Conservation (phyloP, 1,139 yeast genomes). For the Hyphopichia burtonii region DNA sequence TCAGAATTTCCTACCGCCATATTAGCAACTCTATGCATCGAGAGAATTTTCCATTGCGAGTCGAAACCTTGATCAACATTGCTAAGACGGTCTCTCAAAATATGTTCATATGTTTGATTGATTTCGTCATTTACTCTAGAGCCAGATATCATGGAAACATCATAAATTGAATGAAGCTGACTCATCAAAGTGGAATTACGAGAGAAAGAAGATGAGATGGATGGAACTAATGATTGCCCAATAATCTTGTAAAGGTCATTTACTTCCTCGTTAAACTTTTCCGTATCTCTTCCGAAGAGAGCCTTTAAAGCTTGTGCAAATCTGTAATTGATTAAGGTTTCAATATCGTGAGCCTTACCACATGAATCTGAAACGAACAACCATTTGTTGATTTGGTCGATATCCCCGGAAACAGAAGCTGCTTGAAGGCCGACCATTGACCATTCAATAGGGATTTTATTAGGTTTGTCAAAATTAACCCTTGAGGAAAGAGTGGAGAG, state of each 20-base stretch:
- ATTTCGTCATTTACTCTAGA: constrained; percentile 3
- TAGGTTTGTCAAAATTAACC: constrained; percentile 21
- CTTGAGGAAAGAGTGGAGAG: constrained; percentile 32
- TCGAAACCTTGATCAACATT: constrained; percentile 63
- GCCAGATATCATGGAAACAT: constrained; percentile 42
- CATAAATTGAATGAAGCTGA: constrained; percentile 71
- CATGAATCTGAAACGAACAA: constrained; percentile 31
- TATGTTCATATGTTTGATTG: constrained; percentile 10
- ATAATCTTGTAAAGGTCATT: constrained; percentile 53
- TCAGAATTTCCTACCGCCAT: constrained; percentile 31
- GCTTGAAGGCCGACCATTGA: constrained; percentile 72
- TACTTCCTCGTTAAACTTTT: constrained; percentile 36
- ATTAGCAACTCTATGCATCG: constrained; percentile 59
- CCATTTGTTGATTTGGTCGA: constrained; percentile 59
- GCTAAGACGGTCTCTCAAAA: constrained; percentile 38
- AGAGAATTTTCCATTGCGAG: constrained; percentile 58
- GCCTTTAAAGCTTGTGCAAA: constrained; percentile 60
- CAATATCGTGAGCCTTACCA: constrained; percentile 48
- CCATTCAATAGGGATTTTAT: constrained; percentile 49
- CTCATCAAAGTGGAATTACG: constrained; percentile 57
- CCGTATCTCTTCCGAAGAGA: constrained; percentile 30
- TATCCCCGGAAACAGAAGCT: constrained; percentile 64
- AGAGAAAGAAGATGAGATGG: constrained; percentile 61
- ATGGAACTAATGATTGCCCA: constrained; percentile 61
- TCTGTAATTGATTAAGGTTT: constrained; percentile 58